These are phyloP conservation scores for Phaffomyces thermotolerans DNA, from an alignment of 805 yeast genomes.

Conservation along the genomic window DNA sequence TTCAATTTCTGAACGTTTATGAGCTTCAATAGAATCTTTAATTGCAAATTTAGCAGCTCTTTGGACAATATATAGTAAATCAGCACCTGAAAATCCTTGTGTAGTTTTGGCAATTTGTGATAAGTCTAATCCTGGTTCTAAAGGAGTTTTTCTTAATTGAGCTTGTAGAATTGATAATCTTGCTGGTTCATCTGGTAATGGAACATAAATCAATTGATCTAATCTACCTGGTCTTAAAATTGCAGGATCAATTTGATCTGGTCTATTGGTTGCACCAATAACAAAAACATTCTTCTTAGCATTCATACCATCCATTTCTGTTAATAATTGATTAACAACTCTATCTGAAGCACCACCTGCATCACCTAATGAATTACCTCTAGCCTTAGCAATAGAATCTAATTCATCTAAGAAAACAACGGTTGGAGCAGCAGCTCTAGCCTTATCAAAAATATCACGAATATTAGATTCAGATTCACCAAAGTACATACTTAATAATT, in stretches of 20 bases:
- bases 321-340: slow-evolving; percentile 90
- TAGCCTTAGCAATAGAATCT: slow-evolving; percentile 94
- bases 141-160: slow-evolving; percentile 96
- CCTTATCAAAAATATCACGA: slow-evolving; percentile 96
- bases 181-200: slow-evolving; percentile 93
- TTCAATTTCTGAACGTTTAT: slow-evolving; percentile 37
- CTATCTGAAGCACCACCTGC: slow-evolving; percentile 97
- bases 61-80: slow-evolving; percentile 92
- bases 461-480: slow-evolving; percentile 98
- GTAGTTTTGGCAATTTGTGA: slow-evolving; percentile 86
- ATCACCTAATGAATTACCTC: slow-evolving; percentile 88
- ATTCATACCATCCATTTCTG: slow-evolving; percentile 99
- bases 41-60: slow-evolving; percentile 98
- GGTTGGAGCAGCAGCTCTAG: slow-evolving; percentile 99
- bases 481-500: slow-evolving; percentile 95
- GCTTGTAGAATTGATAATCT: slow-evolving; percentile 90
- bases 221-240: slow-evolving; percentile 98
- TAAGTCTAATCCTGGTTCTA: slow-evolving; percentile 93
- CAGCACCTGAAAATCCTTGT: slow-evolving; percentile 99
- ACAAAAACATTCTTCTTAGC: slow-evolving; percentile 98
- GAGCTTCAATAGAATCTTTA: slow-evolving; percentile 94
- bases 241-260: slow-evolving; percentile 99
- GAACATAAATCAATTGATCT: slow-evolving; percentile 97
- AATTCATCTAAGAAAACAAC: slow-evolving; percentile 97
- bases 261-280: slow-evolving; percentile 99